phyloP scores from a whole-genome alignment of 257 asterid genomes.

The Ilex asprella region DNA sequence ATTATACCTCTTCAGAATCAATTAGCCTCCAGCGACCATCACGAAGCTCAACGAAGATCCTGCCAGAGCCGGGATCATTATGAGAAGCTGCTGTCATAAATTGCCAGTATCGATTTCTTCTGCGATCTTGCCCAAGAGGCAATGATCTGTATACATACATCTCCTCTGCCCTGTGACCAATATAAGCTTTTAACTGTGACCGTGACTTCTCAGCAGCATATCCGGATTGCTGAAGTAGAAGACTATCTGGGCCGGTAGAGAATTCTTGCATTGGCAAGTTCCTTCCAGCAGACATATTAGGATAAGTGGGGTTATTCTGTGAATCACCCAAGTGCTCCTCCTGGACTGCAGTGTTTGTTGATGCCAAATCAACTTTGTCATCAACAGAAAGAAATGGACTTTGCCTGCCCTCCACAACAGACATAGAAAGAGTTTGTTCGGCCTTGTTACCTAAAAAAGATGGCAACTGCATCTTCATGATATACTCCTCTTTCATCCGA shows the following conservation, averaged over 20 bases:
- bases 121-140: slow-evolving; percentile 89
- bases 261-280: slow-evolving; percentile 33
- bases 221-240: slow-evolving; percentile 49
- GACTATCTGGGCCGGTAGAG: slow-evolving; percentile 31
- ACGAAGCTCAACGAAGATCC: slow-evolving; percentile 65
- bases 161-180: slow-evolving; percentile 70
- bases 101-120: slow-evolving; percentile 85
- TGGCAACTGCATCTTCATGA: slow-evolving; percentile 34
- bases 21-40: slow-evolving; percentile 69
- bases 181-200: slow-evolving; percentile 56
- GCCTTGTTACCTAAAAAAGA: slow-evolving; percentile 22
- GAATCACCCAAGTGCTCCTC: slow-evolving; percentile 38
- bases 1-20: slow-evolving; percentile 66
- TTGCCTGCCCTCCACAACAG: slow-evolving; percentile 28
- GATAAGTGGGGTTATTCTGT: slow-evolving; percentile 30
- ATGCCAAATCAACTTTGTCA: slow-evolving; percentile 29
- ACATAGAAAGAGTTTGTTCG: slow-evolving; percentile 23
- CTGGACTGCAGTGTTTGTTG: slow-evolving; percentile 23
- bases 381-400: slow-evolving; percentile 28
- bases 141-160: slow-evolving; percentile 69
- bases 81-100: slow-evolving; percentile 60
- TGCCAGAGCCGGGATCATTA: slow-evolving; percentile 78
- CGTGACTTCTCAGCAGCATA: slow-evolving; percentile 69
- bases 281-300: slow-evolving; percentile 30
- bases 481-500: slow-evolving; percentile 66